Percentiles rank a stretch among this genome's conserved stretches.
Evolutionary conservation across 2,329 filamentous ascomycete genomes (phyloP).

Genomic region (Dactylellina sp.): DNA sequence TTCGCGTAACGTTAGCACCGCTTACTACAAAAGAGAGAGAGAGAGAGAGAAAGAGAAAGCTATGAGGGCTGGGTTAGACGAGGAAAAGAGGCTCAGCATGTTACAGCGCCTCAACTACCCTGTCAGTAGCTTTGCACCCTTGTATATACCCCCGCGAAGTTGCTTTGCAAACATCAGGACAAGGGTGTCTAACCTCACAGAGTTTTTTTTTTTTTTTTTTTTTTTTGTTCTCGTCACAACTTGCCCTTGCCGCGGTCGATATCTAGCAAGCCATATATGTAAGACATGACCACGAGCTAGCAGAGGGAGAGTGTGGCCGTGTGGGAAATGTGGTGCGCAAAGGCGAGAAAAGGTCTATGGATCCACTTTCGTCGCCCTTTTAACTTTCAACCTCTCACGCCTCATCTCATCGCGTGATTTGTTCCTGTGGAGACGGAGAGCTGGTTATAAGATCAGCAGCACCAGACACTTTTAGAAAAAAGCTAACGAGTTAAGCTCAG

Average conservation of each 20-base stretch:
- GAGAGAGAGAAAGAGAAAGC: no score
- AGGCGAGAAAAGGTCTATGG: conserved; percentile 8
- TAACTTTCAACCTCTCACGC: conserved; percentile 1
- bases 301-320: no score
- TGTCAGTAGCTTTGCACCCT: no score
- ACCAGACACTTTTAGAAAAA: conserved; percentile 4
- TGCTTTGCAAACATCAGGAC: no score
- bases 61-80: not conserved
- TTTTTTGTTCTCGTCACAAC: not conserved
- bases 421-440: conserved; percentile 23
- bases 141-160: no score
- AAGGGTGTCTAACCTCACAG: no score
- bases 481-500: conserved; percentile 13
- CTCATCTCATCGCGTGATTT: conserved; percentile 54
- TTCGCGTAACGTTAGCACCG: no score
- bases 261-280: conserved; percentile 7
- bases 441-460: not conserved
- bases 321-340: conserved; percentile 21
- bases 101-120: conserved; percentile 35
- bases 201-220: no score
- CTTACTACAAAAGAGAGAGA: no score
- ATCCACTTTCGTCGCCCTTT: conserved; percentile 21
- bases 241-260: conserved; percentile 24
- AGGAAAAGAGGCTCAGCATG: conserved; percentile 34
- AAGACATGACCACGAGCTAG: conserved; percentile 34